Conservation (phyloP, 345 rosid species). For the Syzygium grande region DNA sequence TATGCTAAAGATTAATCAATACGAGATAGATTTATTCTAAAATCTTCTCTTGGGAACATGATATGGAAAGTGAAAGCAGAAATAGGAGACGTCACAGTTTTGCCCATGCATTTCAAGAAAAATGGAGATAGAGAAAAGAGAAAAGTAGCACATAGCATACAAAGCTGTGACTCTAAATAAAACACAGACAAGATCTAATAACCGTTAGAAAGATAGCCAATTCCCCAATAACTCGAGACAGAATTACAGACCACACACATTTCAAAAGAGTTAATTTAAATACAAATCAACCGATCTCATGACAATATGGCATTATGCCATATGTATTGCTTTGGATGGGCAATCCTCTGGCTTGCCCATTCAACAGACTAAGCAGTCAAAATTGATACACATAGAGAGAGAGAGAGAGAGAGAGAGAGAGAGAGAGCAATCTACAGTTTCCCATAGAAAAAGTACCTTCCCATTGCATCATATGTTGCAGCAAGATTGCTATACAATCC, state of each 20-base stretch:
- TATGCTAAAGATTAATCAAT: not conserved
- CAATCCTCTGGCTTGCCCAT: not conserved
- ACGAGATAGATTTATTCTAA: not conserved
- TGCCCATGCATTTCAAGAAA: not conserved
- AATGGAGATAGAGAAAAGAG: not conserved
- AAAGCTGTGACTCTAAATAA: not conserved
- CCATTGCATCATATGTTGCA: conserved; percentile 99
- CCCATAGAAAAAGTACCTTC: conserved; percentile 49
- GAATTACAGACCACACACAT: not conserved
- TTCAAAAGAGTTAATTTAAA: not conserved
- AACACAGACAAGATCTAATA: not conserved
- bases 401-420: not conserved
- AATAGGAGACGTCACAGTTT: not conserved
- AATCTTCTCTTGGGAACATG: not conserved
- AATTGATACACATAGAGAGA: not conserved
- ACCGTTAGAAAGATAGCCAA: not conserved
- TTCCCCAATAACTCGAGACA: not conserved
- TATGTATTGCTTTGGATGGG: not conserved
- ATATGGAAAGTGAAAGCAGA: not conserved
- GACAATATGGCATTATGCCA: not conserved
- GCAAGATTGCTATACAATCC: conserved; percentile 98
- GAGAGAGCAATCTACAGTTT: not conserved
- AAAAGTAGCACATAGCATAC: not conserved
- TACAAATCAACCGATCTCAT: not conserved
- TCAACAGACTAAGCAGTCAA: not conserved